These are phyloP conservation scores for Neurospora discreta DNA, from an alignment of 495 filamentous ascomycete genomes.

Conservation along the genomic window DNA sequence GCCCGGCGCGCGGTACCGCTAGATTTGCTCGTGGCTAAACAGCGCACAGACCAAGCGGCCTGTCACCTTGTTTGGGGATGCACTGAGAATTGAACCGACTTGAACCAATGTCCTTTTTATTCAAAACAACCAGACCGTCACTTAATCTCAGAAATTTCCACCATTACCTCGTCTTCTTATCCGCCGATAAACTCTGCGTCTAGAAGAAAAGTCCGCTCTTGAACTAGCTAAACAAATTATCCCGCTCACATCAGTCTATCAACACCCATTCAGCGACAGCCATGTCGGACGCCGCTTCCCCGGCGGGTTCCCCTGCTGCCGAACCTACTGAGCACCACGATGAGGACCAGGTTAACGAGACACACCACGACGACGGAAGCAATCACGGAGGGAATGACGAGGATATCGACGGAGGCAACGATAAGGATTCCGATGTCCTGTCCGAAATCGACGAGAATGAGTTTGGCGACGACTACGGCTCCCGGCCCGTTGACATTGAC, in stretches of 20 bases:
- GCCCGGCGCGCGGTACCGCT: not conserved
- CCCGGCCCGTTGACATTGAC: slow-evolving; percentile 72
- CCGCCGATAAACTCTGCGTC: not conserved
- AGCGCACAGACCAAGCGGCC: not conserved
- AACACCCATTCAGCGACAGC: not conserved
- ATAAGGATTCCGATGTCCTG: slow-evolving; percentile 68
- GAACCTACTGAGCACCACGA: slow-evolving; percentile 8
- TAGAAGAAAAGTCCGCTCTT: not conserved
- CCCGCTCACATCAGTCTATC: not conserved
- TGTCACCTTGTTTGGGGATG: not conserved
- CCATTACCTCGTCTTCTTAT: not conserved
- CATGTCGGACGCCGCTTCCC: slow-evolving; percentile 36
- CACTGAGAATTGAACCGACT: not conserved
- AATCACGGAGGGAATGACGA: slow-evolving; percentile 10
- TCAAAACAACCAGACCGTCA: not conserved
- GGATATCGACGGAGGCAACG: slow-evolving; percentile 27
- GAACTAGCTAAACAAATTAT: not conserved
- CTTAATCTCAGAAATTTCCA: not conserved
- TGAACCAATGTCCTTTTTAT: not conserved
- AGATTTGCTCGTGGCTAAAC: not conserved
- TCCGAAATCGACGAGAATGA: slow-evolving; percentile 94
- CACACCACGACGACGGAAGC: not conserved
- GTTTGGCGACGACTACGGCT: slow-evolving; percentile 80
- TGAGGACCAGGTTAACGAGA: slow-evolving; percentile 20
- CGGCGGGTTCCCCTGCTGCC: slow-evolving; percentile 14